phyloP scores from a whole-genome alignment of 139 green algal genomes.

The Zygnema cylindricum region DNA sequence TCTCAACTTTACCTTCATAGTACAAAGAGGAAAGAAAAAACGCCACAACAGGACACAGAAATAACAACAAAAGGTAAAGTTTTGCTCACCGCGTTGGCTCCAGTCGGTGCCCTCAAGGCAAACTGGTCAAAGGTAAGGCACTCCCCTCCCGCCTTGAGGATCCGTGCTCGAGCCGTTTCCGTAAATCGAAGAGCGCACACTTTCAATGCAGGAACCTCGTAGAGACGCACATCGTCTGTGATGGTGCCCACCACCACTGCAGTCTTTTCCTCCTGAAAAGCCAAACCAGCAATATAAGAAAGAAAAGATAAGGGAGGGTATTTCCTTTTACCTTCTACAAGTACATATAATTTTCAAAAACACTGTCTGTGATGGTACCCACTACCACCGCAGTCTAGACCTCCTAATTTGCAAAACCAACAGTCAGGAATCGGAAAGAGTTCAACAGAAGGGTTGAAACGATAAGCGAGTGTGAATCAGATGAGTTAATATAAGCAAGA shows the following conservation, averaged over 20 bases:
- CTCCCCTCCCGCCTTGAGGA: constrained; percentile 96
- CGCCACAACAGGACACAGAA: neutral
- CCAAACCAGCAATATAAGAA: neutral
- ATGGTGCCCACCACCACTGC: constrained; percentile 92
- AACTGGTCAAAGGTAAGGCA: constrained; percentile 99
- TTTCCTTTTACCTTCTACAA: constrained; percentile 8
- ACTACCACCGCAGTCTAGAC: too few species aligned
- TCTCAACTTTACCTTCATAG: neutral
- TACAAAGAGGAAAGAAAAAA: neutral
- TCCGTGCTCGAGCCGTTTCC: constrained; percentile 94
- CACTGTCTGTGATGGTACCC: too few species aligned
- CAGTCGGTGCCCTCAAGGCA: constrained; percentile 89
- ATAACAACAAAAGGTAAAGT: constrained; percentile 6
- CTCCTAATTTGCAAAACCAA: too few species aligned
- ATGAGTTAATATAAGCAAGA: too few species aligned
- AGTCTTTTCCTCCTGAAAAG: constrained; percentile 79
- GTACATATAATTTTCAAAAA: too few species aligned
- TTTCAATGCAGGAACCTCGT: constrained; percentile 81
- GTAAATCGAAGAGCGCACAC: constrained; percentile 93
- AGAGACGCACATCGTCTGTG: constrained; percentile 92
- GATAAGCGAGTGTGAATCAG: too few species aligned
- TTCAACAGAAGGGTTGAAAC: too few species aligned
- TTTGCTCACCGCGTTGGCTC: constrained; percentile 52
- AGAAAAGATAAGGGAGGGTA: neutral
- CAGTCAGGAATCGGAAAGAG: too few species aligned